phyloP scores from a whole-genome alignment of 805 yeast species.

The Millerozyma miso region DNA sequence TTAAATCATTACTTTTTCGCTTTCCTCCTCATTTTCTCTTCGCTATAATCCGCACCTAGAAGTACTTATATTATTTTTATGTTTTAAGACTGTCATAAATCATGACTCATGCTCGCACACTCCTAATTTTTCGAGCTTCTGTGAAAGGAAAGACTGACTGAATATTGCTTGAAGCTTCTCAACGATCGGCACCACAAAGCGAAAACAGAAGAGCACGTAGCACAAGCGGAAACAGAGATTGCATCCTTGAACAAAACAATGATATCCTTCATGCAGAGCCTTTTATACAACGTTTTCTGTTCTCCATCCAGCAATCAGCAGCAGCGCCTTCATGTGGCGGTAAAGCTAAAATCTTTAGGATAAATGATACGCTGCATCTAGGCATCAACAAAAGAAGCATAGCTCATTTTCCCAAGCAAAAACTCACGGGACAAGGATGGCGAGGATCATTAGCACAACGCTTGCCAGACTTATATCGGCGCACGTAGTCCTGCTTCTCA shows the following conservation, averaged over 20 bases:
- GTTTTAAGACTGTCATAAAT: neutral
- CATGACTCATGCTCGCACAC: neutral
- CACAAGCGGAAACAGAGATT: neutral
- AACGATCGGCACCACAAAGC: neutral
- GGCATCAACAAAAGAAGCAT: neutral
- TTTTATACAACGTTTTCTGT: too few relatives aligned
- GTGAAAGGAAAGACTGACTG: neutral
- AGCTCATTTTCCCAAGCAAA: conserved; percentile 35
- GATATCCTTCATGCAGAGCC: too few relatives aligned
- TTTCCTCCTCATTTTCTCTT: neutral
- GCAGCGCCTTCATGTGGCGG: too few relatives aligned
- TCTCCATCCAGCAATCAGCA: too few relatives aligned
- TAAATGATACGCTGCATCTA: too few relatives aligned
- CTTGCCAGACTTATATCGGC: conserved; percentile 33
- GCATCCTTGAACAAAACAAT: neutral
- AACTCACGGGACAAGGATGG: conserved; percentile 29
- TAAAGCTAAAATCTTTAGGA: too few relatives aligned
- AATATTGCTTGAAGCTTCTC: neutral
- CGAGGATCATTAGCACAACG: conserved; percentile 4
- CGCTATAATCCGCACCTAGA: neutral
- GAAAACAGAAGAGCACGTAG: neutral
- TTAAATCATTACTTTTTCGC: neutral
- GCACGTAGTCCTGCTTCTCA: conserved; percentile 43
- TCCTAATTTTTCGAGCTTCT: neutral
- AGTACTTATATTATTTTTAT: neutral